Base-by-base conservation (phyloP, 768 basidiomycete genomes). In the Rhizopogon rudus region DNA sequence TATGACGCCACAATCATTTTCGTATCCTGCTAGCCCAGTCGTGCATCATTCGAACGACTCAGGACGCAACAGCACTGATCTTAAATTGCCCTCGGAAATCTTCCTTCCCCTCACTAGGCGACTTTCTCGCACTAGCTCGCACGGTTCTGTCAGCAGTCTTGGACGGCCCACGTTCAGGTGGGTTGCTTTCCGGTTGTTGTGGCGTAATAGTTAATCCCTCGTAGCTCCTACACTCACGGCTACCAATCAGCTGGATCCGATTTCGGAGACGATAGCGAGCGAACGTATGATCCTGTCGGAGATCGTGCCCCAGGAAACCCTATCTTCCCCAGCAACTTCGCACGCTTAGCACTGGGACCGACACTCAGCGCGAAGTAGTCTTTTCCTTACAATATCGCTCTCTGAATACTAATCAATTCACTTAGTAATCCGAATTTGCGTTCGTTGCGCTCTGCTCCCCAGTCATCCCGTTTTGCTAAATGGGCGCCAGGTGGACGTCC, bases 321-420 rank as follows among this genome's bases (percentile, higher is more conserved):
- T 13, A 71, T 93, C 6, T 95, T 95, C 73, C 88, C 89, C 3
- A 86, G 82, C 60, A 89, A 81, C 65, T 95, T 93, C 69, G 81
- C 88, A 33, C 79, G 80, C 53, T 68, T 93, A 58, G 79, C 81
- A 25, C 61, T 79, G 37, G 81, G 80, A 35, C 89, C 90, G 20
- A 91, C 87, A 22, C 70, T 91, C 61, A 68, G 71, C 13, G 80
- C 79, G 16, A 82, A 75, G 79, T 79, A 61, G 78, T 12, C 12
- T n/a, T 40, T 51, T 17, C 4, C 22, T 8, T 20, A 31, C 9
- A 8, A 5, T n/a, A 37, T 9, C 17, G 8, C 22, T 35, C 28
- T 35, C 13, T 42, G 1, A 44, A 45, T 16, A 2, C 56, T 64
- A 33, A 58, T 7, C 13, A 43, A 40, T 43, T n/a, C 14, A 22